phyloP scores from a whole-genome alignment of 495 filamentous ascomycete species.

The Apiosordaria backusii region DNA sequence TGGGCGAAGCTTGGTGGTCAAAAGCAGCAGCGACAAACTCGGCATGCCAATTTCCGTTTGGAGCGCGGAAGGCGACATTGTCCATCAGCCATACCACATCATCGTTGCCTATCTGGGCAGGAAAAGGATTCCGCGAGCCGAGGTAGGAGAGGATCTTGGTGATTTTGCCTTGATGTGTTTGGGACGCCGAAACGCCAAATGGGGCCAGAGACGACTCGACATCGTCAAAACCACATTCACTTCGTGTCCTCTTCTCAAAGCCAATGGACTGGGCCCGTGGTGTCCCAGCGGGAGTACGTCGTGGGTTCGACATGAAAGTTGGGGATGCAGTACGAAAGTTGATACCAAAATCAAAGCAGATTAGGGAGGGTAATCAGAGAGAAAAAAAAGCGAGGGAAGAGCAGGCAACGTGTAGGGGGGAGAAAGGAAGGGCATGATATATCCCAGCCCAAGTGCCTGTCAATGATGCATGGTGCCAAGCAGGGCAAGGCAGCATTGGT shows the following conservation, averaged over 20 bases:
- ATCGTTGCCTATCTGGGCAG: constrained; percentile 34
- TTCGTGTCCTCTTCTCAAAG: constrained; percentile 38
- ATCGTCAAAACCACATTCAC: constrained; percentile 40
- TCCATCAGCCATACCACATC: constrained; percentile 87
- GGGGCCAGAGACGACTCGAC: constrained; percentile 38
- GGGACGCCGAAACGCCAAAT: constrained; percentile 18
- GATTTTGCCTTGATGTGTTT: constrained; percentile 26
- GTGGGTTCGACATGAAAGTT: constrained; percentile 6
- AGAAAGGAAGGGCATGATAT: background rate
- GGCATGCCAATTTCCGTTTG: constrained; percentile 60
- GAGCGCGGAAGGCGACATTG: constrained; percentile 72
- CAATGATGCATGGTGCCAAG: background rate
- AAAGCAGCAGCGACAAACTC: constrained; percentile 83
- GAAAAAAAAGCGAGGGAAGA: background rate
- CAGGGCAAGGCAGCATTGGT: background rate
- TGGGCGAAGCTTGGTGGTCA: constrained; percentile 60
- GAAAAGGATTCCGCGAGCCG: constrained; percentile 43
- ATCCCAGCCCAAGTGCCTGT: background rate
- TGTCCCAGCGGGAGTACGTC: constrained; percentile 2
- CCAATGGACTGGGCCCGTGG: constrained; percentile 6
- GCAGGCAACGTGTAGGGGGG: background rate
- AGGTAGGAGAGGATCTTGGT: constrained; percentile 45
- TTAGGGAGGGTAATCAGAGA: too few relatives aligned
- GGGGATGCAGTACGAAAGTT: background rate
- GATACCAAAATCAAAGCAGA: background rate